Evolutionary conservation across 1,284 basidiomycete genomes (phyloP).

Genomic region (Malassezia vespertilionis): DNA sequence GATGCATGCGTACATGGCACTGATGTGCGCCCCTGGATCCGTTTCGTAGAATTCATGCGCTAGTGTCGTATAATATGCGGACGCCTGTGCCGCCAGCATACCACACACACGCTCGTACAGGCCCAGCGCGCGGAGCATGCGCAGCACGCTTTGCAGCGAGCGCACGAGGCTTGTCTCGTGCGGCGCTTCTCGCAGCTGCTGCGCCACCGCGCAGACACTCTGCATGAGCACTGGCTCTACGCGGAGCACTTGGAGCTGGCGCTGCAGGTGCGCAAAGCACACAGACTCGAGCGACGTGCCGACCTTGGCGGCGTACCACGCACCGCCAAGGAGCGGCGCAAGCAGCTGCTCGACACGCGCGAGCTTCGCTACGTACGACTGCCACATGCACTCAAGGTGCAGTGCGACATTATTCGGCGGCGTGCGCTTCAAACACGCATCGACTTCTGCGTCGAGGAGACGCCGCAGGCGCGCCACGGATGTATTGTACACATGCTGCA

Average conservation of each 20-base stretch:
- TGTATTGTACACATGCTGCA: too few relatives aligned
- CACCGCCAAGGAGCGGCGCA: neutral
- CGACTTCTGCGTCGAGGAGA: neutral
- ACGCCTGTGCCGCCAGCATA: neutral
- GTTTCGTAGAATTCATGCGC: too few relatives aligned
- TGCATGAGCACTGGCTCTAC: neutral
- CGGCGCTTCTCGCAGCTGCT: neutral
- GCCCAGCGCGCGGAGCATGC: neutral
- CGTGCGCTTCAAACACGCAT: neutral
- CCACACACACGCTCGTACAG: neutral
- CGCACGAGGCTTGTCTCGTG: neutral
- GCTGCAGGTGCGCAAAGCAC: conserved; percentile 1
- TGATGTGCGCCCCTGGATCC: neutral
- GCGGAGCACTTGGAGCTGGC: neutral
- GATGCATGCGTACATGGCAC: conserved; percentile 6
- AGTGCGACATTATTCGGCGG: too few relatives aligned
- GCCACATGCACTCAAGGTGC: neutral
- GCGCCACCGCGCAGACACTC: neutral
- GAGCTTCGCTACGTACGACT: neutral
- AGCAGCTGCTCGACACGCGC: neutral
- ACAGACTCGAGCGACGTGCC: neutral
- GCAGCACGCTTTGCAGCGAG: neutral
- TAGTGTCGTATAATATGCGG: neutral
- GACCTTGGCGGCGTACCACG: neutral
- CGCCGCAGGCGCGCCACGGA: neutral